Base-by-base conservation (phyloP, 805 yeast genomes). In the Ogataea nitratoaversa region DNA sequence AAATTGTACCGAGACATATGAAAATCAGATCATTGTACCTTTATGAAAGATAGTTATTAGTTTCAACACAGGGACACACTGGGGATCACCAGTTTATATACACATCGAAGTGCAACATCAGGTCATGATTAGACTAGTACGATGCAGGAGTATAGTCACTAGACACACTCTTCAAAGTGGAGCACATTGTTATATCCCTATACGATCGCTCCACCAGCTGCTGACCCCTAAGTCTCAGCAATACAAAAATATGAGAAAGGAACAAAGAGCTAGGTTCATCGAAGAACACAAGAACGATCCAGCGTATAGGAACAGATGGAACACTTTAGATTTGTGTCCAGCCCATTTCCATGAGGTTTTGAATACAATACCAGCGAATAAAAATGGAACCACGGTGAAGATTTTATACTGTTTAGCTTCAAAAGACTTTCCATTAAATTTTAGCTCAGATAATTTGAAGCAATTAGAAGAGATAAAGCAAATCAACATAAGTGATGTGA, bases 401-500 rank as follows among this genome's bases (percentile, higher is more conserved):
- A 23, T 53, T 9, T 16, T 55, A 8, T 55, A 48, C 32, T 49
- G 53, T 25, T 31, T 53, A 8, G 42, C 30, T 24, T 52, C 56
- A 2, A 38, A 47, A 18, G 54, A 52, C 22, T 55, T 55, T 28
- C 58, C 59, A 12, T 25, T 53, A 14, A 44, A 47, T 23, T 34
- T 53, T 19, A 34, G 27, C n/a, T 34, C 35, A 5, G 36, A 42
- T 27, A 18, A 20, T 7, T 37, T 38, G 7, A 35, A 43, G 12
- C 20, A 20, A 12, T 34, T 44, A 19, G 28, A 40, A 19, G 35
- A 37, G 16, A 17, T 23, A 2, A 25, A 30, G 23, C 14, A 29
- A 4, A 30, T 48, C 13, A 32, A 31, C 11, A 14, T 24, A 14
- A 22, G 39, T 7, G 30, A 48, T 32, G 34, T 52, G 20, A 13